These are phyloP conservation scores for Zygnema cylindricum DNA, from an alignment of 139 green algal genomes.

Conservation along the genomic window DNA sequence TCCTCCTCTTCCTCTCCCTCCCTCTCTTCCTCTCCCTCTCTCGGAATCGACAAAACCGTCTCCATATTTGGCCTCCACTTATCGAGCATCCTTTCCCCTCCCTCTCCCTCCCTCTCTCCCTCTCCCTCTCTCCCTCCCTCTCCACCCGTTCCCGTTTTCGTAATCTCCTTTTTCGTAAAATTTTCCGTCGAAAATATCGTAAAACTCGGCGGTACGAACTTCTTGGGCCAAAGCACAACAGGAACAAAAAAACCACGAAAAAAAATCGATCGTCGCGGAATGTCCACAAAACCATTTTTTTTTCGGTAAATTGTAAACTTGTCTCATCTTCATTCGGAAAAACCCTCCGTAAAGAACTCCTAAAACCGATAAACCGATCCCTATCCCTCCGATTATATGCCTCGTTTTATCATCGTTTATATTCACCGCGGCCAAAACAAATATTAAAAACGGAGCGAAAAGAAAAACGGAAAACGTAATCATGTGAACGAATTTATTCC, in stretches of 20 bases:
- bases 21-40: neutral
- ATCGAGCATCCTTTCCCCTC: neutral
- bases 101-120: neutral
- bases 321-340: conserved; percentile 41
- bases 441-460: conserved; percentile 34
- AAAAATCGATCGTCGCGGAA: neutral
- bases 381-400: neutral
- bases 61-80: neutral
- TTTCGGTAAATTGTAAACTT: conserved; percentile 13
- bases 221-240: conserved; percentile 31
- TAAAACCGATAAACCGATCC: conserved; percentile 7
- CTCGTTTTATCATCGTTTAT: neutral
- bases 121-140: neutral
- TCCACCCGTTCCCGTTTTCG: neutral
- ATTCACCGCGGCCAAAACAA: conserved; percentile 20
- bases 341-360: conserved; percentile 40
- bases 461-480: conserved; percentile 40
- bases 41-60: neutral
- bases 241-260: conserved; percentile 10
- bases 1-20: no score
- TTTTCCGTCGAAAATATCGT: conserved; percentile 23
- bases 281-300: neutral
- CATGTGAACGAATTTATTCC: conserved; percentile 45
- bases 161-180: neutral
- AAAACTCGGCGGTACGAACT: conserved; percentile 35